Evolutionary conservation across 805 yeast genomes (phyloP).

Genomic region (Schizosaccharomyces cryophilus): DNA sequence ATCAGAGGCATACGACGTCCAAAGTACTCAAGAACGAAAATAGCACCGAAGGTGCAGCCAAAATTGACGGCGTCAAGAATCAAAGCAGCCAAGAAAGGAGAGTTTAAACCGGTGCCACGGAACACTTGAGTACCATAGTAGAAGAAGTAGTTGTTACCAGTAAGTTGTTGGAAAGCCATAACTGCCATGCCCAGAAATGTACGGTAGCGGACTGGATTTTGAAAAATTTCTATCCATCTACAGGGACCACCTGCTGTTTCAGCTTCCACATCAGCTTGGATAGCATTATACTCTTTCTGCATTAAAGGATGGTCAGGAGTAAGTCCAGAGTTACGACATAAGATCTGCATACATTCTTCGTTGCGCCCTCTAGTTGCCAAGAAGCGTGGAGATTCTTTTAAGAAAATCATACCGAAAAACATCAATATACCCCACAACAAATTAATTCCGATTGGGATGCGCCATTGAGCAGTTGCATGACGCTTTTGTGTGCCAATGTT

Average conservation of each 20-base stretch:
- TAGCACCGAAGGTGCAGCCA: constrained; percentile 25
- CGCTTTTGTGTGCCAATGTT: constrained; percentile 35
- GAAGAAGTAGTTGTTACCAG: constrained; percentile 45
- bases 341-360: constrained; percentile 35
- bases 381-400: constrained; percentile 61
- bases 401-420: constrained; percentile 32
- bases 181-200: constrained; percentile 20
- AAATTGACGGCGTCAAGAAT: constrained; percentile 30
- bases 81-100: constrained; percentile 22
- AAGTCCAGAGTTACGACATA: constrained; percentile 17
- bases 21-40: constrained; percentile 25
- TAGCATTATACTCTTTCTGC: constrained; percentile 15
- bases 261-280: constrained; percentile 23
- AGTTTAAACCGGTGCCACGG: constrained; percentile 12
- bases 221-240: constrained; percentile 26
- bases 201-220: constrained; percentile 16
- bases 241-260: constrained; percentile 27
- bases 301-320: constrained; percentile 13
- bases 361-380: constrained; percentile 30
- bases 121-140: constrained; percentile 39
- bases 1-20: constrained; percentile 27
- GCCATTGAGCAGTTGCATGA: constrained; percentile 29
- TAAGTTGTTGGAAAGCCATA: constrained; percentile 34
- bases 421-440: constrained; percentile 41
- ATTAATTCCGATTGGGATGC: constrained; percentile 47